These are phyloP conservation scores for Debaryomyces maramus DNA, from an alignment of 805 yeast genomes.

Conservation along the genomic window DNA sequence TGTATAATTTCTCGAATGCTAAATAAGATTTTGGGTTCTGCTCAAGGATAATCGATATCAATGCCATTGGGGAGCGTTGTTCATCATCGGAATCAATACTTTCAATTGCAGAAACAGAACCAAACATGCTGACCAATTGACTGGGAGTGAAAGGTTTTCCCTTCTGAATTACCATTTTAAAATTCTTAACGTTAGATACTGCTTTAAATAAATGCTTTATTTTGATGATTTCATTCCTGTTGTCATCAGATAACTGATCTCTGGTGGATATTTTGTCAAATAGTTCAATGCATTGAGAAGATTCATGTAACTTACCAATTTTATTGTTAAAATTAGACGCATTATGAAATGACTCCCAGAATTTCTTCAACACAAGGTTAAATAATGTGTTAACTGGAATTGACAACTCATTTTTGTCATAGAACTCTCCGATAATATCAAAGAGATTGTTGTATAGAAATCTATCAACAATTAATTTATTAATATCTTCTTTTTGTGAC, in stretches of 20 bases:
- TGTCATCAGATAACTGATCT: neutral
- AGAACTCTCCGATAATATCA: constrained; percentile 19
- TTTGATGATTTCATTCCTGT: constrained; percentile 13
- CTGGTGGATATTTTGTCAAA: constrained; percentile 17
- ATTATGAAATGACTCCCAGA: constrained; percentile 34
- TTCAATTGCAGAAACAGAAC: constrained; percentile 9
- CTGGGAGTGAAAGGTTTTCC: constrained; percentile 40
- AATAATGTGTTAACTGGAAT: constrained; percentile 13
- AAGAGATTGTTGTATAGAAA: constrained; percentile 29
- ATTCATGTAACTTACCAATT: constrained; percentile 27
- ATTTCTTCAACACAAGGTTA: constrained; percentile 22
- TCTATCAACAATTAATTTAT: constrained; percentile 26
- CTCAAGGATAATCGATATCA: constrained; percentile 49
- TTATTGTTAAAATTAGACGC: constrained; percentile 35
- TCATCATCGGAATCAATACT: constrained; percentile 6
- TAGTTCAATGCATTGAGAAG: constrained; percentile 26
- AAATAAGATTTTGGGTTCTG: constrained; percentile 53
- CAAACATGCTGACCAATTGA: constrained; percentile 30
- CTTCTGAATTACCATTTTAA: constrained; percentile 30
- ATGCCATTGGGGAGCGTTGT: constrained; percentile 27
- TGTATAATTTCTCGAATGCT: constrained; percentile 41
- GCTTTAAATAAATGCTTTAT: constrained; percentile 40
- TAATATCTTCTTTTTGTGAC: constrained; percentile 13
- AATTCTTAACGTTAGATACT: constrained; percentile 34
- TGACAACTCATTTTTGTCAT: constrained; percentile 7